Conservation (phyloP, 441 rosid genomes). For the Mallotus japonicus region DNA sequence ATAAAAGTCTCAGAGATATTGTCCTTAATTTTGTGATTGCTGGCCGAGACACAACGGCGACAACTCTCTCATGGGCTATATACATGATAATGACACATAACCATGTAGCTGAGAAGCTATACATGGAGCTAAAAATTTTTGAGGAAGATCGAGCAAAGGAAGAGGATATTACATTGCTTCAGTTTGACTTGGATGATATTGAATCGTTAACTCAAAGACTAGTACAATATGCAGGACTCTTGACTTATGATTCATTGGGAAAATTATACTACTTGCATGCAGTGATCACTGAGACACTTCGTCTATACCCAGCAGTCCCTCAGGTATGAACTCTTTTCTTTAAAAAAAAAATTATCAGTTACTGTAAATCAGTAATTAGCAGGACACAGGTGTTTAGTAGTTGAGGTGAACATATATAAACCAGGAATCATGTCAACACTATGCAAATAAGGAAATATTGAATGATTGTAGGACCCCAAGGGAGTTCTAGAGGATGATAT, state of each 20-base stretch:
- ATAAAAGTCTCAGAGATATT: constrained; percentile 83
- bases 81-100: constrained; percentile 69
- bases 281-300: constrained; percentile 83
- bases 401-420: not conserved
- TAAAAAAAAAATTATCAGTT: too few relatives aligned
- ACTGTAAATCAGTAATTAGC: not conserved
- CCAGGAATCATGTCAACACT: not conserved
- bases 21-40: constrained; percentile 92
- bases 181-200: constrained; percentile 35
- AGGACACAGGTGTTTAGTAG: too few relatives aligned
- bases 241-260: constrained; percentile 75
- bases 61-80: constrained; percentile 91
- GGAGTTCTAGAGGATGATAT: constrained; percentile 77
- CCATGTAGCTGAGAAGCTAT: constrained; percentile 65
- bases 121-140: constrained; percentile 57
- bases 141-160: constrained; percentile 65
- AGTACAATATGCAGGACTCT: constrained; percentile 53
- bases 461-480: constrained; percentile 67
- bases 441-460: not conserved
- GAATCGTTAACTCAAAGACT: constrained; percentile 53
- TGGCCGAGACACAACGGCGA: constrained; percentile 93
- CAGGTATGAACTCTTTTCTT: constrained; percentile 45
- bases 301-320: constrained; percentile 92
- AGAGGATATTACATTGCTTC: constrained; percentile 41
- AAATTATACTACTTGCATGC: constrained; percentile 81